Percentiles rank a stretch among this genome's conserved stretches.
Conservation (phyloP, 306 rosid genomes). For the Vigna radiata region DNA sequence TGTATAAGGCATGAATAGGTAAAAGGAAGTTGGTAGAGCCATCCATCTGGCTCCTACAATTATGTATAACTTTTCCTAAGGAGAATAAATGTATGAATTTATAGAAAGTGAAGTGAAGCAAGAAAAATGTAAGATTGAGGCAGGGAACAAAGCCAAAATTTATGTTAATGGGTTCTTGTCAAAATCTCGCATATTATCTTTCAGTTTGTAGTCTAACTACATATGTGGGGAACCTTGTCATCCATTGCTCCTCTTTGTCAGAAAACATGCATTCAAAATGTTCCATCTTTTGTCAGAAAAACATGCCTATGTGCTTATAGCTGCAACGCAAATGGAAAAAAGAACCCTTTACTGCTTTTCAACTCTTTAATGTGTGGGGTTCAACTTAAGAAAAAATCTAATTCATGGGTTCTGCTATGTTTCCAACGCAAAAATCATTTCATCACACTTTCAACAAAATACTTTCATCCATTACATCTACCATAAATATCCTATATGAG, state of each 20-base stretch:
- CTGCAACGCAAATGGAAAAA: slow-evolving; percentile 57
- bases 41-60: slow-evolving; percentile 51
- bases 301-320: slow-evolving; percentile 50
- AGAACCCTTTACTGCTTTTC: slow-evolving; percentile 51
- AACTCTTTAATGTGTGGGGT: no score
- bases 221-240: slow-evolving; percentile 74
- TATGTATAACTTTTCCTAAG: slow-evolving; percentile 68
- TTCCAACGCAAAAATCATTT: slow-evolving; percentile 58
- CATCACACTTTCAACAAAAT: slow-evolving; percentile 50
- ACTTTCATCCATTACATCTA: slow-evolving; percentile 55
- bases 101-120: slow-evolving; percentile 63
- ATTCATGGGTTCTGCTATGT: slow-evolving; percentile 54
- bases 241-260: slow-evolving; percentile 64
- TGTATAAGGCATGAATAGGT: no score
- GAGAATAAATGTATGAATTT: slow-evolving; percentile 83
- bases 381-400: slow-evolving; percentile 50
- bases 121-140: slow-evolving; percentile 66
- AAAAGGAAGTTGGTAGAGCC: slow-evolving; percentile 59
- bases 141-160: slow-evolving; percentile 76
- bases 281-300: slow-evolving; percentile 73
- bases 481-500: slow-evolving; percentile 46
- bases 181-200: slow-evolving; percentile 85
- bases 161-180: slow-evolving; percentile 87
- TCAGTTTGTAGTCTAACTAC: slow-evolving; percentile 60
- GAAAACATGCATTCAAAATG: slow-evolving; percentile 74